Evolutionary conservation across 2,329 filamentous ascomycete species (phyloP), one percentile per base, ranked within the genome.

Genomic region (Cercospora zeina): DNA sequence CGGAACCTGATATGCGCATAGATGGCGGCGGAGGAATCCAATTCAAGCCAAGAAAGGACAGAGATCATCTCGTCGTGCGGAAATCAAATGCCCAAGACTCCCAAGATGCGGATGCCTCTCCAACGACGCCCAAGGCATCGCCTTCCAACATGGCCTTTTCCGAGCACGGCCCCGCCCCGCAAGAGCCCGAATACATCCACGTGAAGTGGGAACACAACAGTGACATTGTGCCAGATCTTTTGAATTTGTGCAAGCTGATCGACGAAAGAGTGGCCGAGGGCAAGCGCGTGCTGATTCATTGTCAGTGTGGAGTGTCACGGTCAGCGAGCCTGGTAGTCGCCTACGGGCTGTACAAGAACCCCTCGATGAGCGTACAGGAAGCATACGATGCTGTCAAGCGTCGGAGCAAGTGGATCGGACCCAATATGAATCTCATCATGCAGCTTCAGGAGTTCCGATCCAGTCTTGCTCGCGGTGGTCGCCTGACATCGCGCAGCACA

Each of bases 351-450:
- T 95, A 90, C 75, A 88, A 88, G 72, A 89, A 91, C 63, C 89
- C 90, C 1, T 83, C 86, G 5, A 78, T 91, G 70, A 90, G 83
- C 68, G 89, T 93, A 58, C 92, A 93, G 71, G 89, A 93, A 73
- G 89, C 90, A 2, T 95, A 95, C 73, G 87, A 91, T 72, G 84
- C 87, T 2, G 90, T 91, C 2, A 91, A 96, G 76, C 83, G 85
- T 58, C 89, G 89, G 77, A 95, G 90, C 75, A 86, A 83, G 71
- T 96, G 91, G 90, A 93, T 96, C 69, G 92, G 90, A 62, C 90
- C 90, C 0, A 96, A 96, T 75, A 96, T 96, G 91, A 90, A 90
- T 68, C 81, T 96, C 68, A 92, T 96, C 82, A 95, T 95, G 81
- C 92, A 91, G 68, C 79, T 96, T 53, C 90, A 93, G 74, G 90